Evolutionary conservation across 2,329 filamentous ascomycete genomes (phyloP), one percentile per base, ranked within the genome.

Genomic region (Ophiognomonia clavigignenti-juglandacearum): DNA sequence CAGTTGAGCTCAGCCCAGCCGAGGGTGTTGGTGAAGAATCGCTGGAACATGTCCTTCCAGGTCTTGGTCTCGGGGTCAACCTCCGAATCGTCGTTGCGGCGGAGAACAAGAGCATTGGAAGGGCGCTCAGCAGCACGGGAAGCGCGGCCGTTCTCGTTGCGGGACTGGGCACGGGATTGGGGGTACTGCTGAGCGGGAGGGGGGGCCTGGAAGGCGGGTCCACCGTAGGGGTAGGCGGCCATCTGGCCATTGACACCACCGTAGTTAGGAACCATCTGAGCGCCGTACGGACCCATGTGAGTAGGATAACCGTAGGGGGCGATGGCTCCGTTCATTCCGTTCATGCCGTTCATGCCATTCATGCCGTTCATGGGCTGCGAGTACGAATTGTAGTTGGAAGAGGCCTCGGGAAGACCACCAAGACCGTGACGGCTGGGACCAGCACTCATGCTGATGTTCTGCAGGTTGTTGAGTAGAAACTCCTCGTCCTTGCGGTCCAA

Each of bases 1-100:
- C 54, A 49, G 41, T 61, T 61, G 3, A 40, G 48, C 5, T 50
- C 48, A 16, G 54, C 58, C 61, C 64, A 67, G 16, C 57, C 59
- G 23, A 42, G 37, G 13, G 54, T 41, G 7, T 39, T 27, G 10
- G 36, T 40, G 45, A 51, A 53, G 3, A 47, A 22, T 11, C 42
- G 42, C 22, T 24, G 16, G 40, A 53, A 47, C 37, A 45, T 23
- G 13, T 45, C 48, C 35, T 45, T 51, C 48, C 48, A 53, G 13
- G 34, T 31, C 32, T 39, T 24, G 19, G 39, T 41, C 32, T 47
- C 38, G 16, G 48, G 37, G 20, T 51, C 47, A 13, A 34, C 14
- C 11, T 39, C 39, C 4, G 36, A 22, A 23, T 51, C 42, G 9
- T 51, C 50, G 7, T 48, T 38, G 10, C 48, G 48, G n/a, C 44